These are phyloP conservation scores for Boechera stricta DNA, from an alignment of 345 rosid species.

Conservation along the genomic window DNA sequence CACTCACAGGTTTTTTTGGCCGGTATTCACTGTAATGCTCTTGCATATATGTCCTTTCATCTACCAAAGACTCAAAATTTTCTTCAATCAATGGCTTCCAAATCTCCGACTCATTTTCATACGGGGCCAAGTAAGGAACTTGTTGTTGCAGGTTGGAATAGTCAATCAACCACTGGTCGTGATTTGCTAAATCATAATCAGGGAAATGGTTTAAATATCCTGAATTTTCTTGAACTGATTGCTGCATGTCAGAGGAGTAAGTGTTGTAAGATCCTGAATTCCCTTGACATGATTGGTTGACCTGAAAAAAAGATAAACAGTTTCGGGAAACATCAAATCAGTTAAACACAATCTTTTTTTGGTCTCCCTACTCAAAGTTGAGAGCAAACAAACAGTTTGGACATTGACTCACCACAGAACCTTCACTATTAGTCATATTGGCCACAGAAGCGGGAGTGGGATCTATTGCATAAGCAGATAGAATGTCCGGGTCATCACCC, in stretches of 20 bases:
- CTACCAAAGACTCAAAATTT: not conserved
- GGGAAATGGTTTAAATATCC: not conserved
- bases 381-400: not conserved
- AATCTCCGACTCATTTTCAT: not conserved
- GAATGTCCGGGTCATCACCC: slow-evolving; percentile 11
- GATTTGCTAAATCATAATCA: not conserved
- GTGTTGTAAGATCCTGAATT: slow-evolving; percentile 14
- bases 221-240: not conserved
- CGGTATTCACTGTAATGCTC: slow-evolving; percentile 5
- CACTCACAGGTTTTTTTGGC: slow-evolving; percentile 25
- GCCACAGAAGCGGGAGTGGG: not conserved
- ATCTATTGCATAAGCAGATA: not conserved
- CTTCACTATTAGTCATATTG: slow-evolving; percentile 11
- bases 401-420: slow-evolving; percentile 41
- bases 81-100: not conserved
- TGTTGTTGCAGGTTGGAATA: not conserved
- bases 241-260: not conserved
- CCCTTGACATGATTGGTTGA: slow-evolving; percentile 31
- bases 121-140: not conserved
- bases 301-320: slow-evolving; percentile 1
- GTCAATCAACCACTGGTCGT: not conserved
- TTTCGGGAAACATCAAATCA: not conserved
- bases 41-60: slow-evolving; percentile 17
- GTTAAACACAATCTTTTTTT: not conserved
- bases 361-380: not conserved